These are phyloP conservation scores for Suhomyces emberorum DNA, from an alignment of 805 yeast species.

Conservation along the genomic window DNA sequence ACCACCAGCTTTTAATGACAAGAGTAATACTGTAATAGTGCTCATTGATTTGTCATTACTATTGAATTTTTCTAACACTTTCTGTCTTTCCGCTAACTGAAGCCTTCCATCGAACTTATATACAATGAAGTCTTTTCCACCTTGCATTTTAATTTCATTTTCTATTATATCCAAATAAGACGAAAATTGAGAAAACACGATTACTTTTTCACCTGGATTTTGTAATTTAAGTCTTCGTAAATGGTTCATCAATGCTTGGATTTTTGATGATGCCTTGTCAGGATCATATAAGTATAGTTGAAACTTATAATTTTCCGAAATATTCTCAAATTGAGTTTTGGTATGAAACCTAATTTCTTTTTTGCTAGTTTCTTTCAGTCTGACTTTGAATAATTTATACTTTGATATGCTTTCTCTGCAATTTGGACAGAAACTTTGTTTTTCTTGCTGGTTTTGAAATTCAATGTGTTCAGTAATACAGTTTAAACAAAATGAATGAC, in stretches of 20 bases:
- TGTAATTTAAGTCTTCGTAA: conserved; percentile 51
- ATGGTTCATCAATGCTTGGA: conserved; percentile 64
- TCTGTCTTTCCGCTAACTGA: conserved; percentile 59
- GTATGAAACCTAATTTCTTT: conserved; percentile 29
- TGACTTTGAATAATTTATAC: conserved; percentile 46
- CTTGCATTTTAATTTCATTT: conserved; percentile 44
- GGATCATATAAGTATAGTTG: conserved; percentile 46
- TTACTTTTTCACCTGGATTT: conserved; percentile 66
- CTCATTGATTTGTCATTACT: conserved; percentile 24
- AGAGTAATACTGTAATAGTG: conserved; percentile 49
- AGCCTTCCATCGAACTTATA: conserved; percentile 83
- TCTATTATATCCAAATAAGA: conserved; percentile 75
- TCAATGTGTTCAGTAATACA: conserved; percentile 75
- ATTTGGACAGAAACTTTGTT: conserved; percentile 63
- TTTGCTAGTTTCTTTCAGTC: conserved; percentile 18
- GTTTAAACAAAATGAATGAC: conserved; percentile 71
- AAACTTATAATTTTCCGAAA: conserved; percentile 21
- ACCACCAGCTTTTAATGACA: conserved; percentile 90
- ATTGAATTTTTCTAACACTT: conserved; percentile 55
- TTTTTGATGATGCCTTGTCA: conserved; percentile 63
- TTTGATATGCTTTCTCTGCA: conserved; percentile 61
- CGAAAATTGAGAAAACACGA: conserved; percentile 90
- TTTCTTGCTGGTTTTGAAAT: conserved; percentile 52
- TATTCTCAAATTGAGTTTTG: conserved; percentile 15
- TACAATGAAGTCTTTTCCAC: conserved; percentile 47